phyloP scores from a whole-genome alignment of 305 asterid genomes.

The Fraxinus ornus region DNA sequence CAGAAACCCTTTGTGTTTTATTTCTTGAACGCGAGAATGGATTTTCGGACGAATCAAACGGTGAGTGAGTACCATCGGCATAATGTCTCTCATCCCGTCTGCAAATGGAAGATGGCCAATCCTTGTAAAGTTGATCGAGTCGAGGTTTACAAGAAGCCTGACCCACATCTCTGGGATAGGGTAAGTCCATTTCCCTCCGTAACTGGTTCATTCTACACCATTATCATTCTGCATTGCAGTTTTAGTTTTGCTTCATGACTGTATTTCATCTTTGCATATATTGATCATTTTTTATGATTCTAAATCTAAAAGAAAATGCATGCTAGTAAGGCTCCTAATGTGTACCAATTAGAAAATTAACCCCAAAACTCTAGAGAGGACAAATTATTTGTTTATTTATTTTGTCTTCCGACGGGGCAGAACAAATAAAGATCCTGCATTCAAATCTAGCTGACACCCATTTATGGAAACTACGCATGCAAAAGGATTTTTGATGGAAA shows the following conservation, averaged over 20 bases:
- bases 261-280: neutral
- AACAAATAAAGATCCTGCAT: too few relatives aligned
- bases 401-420: too few relatives aligned
- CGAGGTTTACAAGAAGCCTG: conserved; percentile 29
- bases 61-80: conserved; percentile 22
- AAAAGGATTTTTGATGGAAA: neutral
- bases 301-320: neutral
- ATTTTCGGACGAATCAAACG: neutral
- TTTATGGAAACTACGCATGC: neutral
- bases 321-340: neutral
- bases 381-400: too few relatives aligned
- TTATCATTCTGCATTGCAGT: neutral
- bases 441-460: too few relatives aligned
- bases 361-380: too few relatives aligned
- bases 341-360: too few relatives aligned
- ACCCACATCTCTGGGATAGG: conserved; percentile 30
- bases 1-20: conserved; percentile 59
- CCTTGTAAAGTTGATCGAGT: conserved; percentile 23
- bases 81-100: conserved; percentile 6
- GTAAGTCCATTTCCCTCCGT: conserved; percentile 14
- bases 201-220: neutral
- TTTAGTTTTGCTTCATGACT: neutral
- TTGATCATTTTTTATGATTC: neutral
- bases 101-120: conserved; percentile 28
- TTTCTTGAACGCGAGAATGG: conserved; percentile 16